Base-by-base conservation (phyloP, 805 yeast genomes). In the Spathaspora passalidarum region DNA sequence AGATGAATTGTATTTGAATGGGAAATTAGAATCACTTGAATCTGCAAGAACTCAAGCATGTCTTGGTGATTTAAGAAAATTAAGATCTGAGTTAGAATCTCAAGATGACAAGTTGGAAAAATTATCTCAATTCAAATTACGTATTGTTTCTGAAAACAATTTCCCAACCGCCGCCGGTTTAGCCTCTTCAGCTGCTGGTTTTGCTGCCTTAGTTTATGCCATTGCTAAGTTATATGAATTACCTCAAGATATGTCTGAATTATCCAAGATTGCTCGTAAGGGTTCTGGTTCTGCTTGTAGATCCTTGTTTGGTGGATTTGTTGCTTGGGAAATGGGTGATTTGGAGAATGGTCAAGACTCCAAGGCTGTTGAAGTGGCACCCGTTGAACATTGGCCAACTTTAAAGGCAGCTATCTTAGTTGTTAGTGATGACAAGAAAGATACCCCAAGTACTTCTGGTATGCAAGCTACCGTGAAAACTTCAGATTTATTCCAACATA, bases 141-240 rank as follows among this genome's bases (percentile, higher is more conserved):
- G 84, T 57, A 86, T 94, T 55, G 96, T 88, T 11, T 84, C 95
- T 21, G 96, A 89, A 62, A 94, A 94, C 73, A 94, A 94, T 69
- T 94, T 94, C 76, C 99, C 99, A 43, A 94, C 99, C 20, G 99
- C 99, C 25, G 99, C 99, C 5, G 99, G 99, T 2, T 78, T 94
- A 56, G 99, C 99, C 0, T 89, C 97, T 1, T 86, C 96, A 4
- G 99, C 99, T 11, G 98, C 99, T 8, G 99, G 99, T 0, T 92
- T 90, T 67, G 97, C 99, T 29, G 99, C 99, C 8, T 76, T 94
- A 50, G 96, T 92, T 18, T 80, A 80, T 41, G 88, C 97, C n/a
- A 81, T 94, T 59, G 90, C 98, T 14, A 79, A 78, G 60, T 75
- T 94, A 48, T 94, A 85, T 70, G 66, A 87, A 65, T 80, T 94